phyloP scores from a whole-genome alignment of 139 green algal genomes.

The Coelastrella sp. region DNA sequence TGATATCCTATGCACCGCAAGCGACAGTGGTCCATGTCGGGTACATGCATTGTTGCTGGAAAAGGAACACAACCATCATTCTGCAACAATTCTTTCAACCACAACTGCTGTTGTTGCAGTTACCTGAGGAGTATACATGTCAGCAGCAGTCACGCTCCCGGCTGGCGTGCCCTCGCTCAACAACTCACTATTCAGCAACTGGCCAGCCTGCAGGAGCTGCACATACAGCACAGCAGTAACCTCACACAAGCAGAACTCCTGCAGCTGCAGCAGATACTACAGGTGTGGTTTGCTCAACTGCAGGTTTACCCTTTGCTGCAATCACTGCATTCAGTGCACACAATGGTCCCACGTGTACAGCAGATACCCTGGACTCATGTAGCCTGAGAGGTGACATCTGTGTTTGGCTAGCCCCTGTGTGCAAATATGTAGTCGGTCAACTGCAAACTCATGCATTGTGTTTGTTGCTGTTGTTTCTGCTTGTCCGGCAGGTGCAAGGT shows the following conservation, averaged over 20 bases:
- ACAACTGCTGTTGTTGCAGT: background rate
- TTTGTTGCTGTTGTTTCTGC: background rate
- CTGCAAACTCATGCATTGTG: no score
- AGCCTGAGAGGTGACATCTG: no score
- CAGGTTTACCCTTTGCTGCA: no score
- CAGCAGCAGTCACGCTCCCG: background rate
- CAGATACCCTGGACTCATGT: no score
- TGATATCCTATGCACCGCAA: no score
- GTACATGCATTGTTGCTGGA: no score
- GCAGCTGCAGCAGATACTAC: constrained; percentile 26
- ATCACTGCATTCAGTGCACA: no score
- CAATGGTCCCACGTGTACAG: no score
- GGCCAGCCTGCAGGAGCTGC: constrained; percentile 8
- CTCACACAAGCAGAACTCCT: background rate
- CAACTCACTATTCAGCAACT: background rate
- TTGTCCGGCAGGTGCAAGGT: constrained; percentile 35
- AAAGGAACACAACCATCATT: no score
- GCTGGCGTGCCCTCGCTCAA: background rate
- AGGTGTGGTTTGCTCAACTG: background rate
- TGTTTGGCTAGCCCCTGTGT: no score
- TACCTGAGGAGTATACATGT: background rate
- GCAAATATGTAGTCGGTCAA: no score
- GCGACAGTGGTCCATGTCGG: no score
- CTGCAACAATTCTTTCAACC: background rate
- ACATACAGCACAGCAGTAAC: constrained; percentile 45